Conservation (phyloP, 2,329 filamentous ascomycete genomes). For the Colletotrichum spaethianum region DNA sequence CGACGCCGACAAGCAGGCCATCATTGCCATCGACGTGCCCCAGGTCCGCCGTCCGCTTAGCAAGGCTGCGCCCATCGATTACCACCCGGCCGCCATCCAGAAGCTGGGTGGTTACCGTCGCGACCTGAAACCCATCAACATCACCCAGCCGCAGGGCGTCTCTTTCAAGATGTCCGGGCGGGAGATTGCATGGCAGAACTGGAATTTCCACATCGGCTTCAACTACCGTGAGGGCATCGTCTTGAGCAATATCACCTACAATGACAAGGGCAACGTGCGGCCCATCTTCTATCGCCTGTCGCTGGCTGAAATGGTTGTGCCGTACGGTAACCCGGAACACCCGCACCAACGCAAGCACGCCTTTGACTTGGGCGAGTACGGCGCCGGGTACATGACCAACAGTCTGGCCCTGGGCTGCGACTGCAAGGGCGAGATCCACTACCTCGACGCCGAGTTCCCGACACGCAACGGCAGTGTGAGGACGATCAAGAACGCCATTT, state of each 20-base stretch:
- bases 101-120: conserved; percentile 81
- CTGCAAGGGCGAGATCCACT: conserved; percentile 92
- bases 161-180: conserved; percentile 85
- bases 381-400: conserved; percentile 88
- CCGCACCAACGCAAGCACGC: conserved; percentile 87
- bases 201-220: conserved; percentile 93
- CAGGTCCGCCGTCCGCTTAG: conserved; percentile 82
- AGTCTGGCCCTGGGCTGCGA: conserved; percentile 83
- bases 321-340: conserved; percentile 85
- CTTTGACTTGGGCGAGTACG: conserved; percentile 86
- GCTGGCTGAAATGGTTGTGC: conserved; percentile 93
- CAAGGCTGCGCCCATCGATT: conserved; percentile 82
- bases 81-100: conserved; percentile 81
- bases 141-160: conserved; percentile 90
- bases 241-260: conserved; percentile 90
- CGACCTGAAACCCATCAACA: conserved; percentile 88
- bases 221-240: conserved; percentile 95
- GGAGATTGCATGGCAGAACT: conserved; percentile 90
- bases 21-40: conserved; percentile 88
- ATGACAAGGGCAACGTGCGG: conserved; percentile 83
- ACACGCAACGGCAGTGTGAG: conserved; percentile 81
- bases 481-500: conserved; percentile 93
- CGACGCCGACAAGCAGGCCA: conserved; percentile 82
- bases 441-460: conserved; percentile 90
- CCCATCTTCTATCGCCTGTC: conserved; percentile 92